A percentile compares a stretch with the other conserved stretches of the same genome.
Evolutionary conservation across 768 basidiomycete species (phyloP).

Genomic region (Mycena vitilis): DNA sequence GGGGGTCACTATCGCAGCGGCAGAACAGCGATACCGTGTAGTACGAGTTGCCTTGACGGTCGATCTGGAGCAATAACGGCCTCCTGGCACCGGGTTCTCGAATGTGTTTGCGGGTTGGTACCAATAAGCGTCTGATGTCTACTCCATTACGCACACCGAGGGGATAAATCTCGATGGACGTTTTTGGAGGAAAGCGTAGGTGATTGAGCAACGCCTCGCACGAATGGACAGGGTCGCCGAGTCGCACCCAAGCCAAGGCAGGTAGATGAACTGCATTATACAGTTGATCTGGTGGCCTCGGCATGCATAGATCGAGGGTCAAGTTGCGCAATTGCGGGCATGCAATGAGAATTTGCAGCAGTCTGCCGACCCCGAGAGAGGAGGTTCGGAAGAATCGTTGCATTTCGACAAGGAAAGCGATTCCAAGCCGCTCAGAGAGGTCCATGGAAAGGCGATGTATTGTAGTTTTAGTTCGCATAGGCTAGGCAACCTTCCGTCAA

Average conservation of each 20-base stretch:
- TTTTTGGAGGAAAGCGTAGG: neutral
- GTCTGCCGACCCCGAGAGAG: neutral
- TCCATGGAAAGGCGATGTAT: conserved; percentile 9
- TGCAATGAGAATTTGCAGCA: neutral
- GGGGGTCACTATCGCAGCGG: no score
- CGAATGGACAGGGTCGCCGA: neutral
- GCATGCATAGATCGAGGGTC: conserved; percentile 1
- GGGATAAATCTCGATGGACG: neutral
- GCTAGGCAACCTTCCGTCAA: conserved; percentile 2
- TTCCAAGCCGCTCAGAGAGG: neutral
- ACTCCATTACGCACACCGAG: neutral
- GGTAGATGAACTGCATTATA: conserved; percentile 9
- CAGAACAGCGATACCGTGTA: neutral
- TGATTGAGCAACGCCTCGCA: conserved; percentile 1
- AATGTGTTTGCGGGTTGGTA: conserved; percentile 17
- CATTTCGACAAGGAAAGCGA: neutral
- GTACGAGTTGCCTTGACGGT: neutral
- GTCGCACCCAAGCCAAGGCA: neutral
- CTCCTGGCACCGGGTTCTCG: neutral
- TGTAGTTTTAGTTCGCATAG: conserved; percentile 7
- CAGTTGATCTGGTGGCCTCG: neutral
- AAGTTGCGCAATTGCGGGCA: conserved; percentile 13
- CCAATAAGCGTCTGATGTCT: conserved; percentile 4
- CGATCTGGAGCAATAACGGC: neutral
- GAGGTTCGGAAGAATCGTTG: neutral